These are phyloP conservation scores for Pythium volutum DNA, from an alignment of 352 stramenopile species.

Conservation along the genomic window DNA sequence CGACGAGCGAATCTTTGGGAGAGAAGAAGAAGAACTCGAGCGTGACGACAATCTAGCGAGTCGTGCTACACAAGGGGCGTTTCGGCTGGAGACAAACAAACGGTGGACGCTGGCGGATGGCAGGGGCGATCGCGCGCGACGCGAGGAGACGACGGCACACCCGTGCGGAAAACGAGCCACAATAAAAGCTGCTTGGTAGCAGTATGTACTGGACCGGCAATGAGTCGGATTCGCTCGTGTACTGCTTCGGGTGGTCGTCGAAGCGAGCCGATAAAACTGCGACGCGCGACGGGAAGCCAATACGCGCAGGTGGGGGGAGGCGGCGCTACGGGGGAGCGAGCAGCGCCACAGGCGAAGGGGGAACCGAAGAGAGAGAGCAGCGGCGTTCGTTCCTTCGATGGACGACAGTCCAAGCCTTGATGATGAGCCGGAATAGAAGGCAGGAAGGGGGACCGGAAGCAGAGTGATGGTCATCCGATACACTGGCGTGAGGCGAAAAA, in stretches of 20 bases:
- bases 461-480: slow-evolving; percentile 22
- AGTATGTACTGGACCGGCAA: no score
- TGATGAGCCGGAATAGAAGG: slow-evolving; percentile 17
- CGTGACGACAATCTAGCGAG: background rate
- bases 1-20: no score
- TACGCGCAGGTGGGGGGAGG: no score
- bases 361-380: background rate
- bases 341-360: background rate
- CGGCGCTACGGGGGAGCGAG: no score
- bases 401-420: slow-evolving; percentile 12
- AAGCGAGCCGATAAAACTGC: slow-evolving; percentile 10
- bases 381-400: slow-evolving; percentile 15
- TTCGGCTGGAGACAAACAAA: no score
- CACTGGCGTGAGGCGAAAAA: slow-evolving; percentile 14
- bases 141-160: no score
- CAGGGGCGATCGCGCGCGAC: no score
- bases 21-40: background rate
- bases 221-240: no score
- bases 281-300: background rate
- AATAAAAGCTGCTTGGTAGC: no score
- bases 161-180: no score
- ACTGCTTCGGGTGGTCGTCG: background rate
- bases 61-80: no score
- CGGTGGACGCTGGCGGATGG: no score
- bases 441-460: background rate